Percentiles rank a stretch among this genome's conserved stretches.
Evolutionary conservation across 768 basidiomycete genomes (phyloP).

Genomic region (Mrakia gelida): DNA sequence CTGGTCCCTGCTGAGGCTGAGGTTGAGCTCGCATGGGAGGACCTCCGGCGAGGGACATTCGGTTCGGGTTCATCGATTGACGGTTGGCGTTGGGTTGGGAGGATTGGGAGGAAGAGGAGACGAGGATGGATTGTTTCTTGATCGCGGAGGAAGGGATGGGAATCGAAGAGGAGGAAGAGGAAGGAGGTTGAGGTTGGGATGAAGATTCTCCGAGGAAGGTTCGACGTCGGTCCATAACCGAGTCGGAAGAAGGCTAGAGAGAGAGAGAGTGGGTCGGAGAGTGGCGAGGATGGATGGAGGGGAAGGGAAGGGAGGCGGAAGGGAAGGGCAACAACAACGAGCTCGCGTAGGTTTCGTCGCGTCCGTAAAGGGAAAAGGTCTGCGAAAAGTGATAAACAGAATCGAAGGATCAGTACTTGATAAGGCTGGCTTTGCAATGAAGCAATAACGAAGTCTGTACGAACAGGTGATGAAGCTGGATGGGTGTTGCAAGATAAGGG

Average conservation of each 20-base stretch:
- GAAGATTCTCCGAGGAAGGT: conserved; percentile 5
- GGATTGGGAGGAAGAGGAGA: not conserved
- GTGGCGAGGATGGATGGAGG: not conserved
- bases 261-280: not conserved
- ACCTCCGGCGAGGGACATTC: conserved; percentile 28
- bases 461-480: not conserved
- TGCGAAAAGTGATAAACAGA: not conserved
- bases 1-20: conserved; percentile 4
- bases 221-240: conserved; percentile 12
- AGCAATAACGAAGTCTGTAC: not conserved
- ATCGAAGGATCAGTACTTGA: not conserved
- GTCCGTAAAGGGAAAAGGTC: not conserved
- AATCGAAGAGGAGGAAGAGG: conserved; percentile 3
- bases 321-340: conserved; percentile 33
- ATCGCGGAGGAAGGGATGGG: conserved; percentile 17
- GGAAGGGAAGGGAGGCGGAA: not conserved
- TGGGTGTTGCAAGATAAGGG: not conserved
- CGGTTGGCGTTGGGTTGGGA: no score
- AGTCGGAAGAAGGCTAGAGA: not conserved
- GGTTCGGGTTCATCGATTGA: conserved; percentile 16
- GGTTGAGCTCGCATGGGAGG: conserved; percentile 27
- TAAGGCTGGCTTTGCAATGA: not conserved
- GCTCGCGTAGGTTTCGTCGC: conserved; percentile 8
- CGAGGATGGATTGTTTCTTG: conserved; percentile 25
- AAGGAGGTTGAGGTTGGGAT: not conserved